These are phyloP conservation scores for Moringa oleifera DNA, from an alignment of 345 rosid genomes.

Conservation along the genomic window DNA sequence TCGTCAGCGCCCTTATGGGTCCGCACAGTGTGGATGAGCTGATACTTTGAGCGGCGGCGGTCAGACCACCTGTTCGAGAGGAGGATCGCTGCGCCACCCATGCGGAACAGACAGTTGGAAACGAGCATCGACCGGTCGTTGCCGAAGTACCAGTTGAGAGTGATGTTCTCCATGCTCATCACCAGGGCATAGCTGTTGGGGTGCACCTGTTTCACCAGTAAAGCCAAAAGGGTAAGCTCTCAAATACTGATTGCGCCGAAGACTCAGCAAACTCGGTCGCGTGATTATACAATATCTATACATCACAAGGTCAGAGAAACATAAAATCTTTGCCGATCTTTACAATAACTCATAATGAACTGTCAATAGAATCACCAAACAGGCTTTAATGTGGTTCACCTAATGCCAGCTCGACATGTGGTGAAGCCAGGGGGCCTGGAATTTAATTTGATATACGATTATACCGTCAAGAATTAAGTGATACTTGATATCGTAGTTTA, in stretches of 20 bases:
- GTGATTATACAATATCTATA: too few species aligned
- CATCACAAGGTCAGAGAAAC: too few species aligned
- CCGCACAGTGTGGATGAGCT: constrained; percentile 85
- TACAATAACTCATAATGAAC: too few species aligned
- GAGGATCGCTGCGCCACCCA: constrained; percentile 95
- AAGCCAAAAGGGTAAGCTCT: too few species aligned
- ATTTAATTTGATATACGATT: too few species aligned
- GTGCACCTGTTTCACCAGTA: constrained; percentile 39
- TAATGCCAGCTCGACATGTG: background rate
- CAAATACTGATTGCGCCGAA: too few species aligned
- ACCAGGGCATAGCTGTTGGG: constrained; percentile 88
- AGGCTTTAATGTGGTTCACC: background rate
- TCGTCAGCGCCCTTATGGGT: constrained; percentile 92
- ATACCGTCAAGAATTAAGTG: too few species aligned
- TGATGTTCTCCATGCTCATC: constrained; percentile 91
- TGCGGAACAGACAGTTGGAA: constrained; percentile 86
- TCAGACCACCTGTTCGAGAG: constrained; percentile 69
- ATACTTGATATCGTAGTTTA: too few species aligned
- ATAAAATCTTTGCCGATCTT: too few species aligned
- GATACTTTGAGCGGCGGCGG: constrained; percentile 79
- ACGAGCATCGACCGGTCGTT: constrained; percentile 92
- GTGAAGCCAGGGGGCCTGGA: too few species aligned
- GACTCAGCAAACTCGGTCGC: too few species aligned
- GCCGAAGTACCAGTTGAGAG: constrained; percentile 85
- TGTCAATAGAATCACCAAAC: too few species aligned